phyloP scores from a whole-genome alignment of 2,329 filamentous ascomycete genomes.

The Epichloe glyceriae region DNA sequence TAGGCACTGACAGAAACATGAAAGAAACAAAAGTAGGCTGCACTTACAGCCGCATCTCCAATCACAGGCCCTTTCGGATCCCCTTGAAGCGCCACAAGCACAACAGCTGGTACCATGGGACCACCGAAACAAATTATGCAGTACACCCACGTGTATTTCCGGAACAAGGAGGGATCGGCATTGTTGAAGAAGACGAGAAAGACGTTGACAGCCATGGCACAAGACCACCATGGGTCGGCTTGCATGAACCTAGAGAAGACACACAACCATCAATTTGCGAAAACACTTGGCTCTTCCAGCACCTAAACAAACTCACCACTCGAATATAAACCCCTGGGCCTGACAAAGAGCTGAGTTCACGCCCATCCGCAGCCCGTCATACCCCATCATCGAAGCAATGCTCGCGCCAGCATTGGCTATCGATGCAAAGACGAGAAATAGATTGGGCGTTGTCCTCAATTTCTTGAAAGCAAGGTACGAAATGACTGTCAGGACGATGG shows the following conservation, averaged over 20 bases:
- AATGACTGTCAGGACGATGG: conserved; percentile 35
- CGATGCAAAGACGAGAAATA: conserved; percentile 28
- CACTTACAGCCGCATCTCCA: conserved; percentile 41
- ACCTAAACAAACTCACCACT: conserved; percentile 41
- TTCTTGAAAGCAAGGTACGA: conserved; percentile 37
- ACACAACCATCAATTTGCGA: background rate
- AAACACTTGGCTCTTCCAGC: no score
- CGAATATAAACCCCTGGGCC: conserved; percentile 46
- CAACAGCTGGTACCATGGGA: conserved; percentile 53
- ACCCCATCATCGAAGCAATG: conserved; percentile 57
- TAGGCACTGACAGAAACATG: background rate
- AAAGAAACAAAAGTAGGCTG: background rate
- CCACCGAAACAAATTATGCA: conserved; percentile 55
- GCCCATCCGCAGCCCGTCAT: conserved; percentile 45
- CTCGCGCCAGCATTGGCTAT: conserved; percentile 38
- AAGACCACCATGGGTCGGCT: conserved; percentile 62
- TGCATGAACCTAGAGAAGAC: conserved; percentile 52
- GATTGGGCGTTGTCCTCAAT: conserved; percentile 43
- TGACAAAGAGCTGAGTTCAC: conserved; percentile 46
- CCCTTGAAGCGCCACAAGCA: conserved; percentile 45
- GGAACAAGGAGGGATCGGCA: conserved; percentile 48
- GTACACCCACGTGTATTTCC: conserved; percentile 58
- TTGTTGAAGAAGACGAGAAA: conserved; percentile 53
- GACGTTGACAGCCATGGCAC: conserved; percentile 73
- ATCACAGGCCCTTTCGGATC: conserved; percentile 30